These are phyloP conservation scores for Serendipita sp. DNA, from an alignment of 768 basidiomycete species.

Conservation along the genomic window DNA sequence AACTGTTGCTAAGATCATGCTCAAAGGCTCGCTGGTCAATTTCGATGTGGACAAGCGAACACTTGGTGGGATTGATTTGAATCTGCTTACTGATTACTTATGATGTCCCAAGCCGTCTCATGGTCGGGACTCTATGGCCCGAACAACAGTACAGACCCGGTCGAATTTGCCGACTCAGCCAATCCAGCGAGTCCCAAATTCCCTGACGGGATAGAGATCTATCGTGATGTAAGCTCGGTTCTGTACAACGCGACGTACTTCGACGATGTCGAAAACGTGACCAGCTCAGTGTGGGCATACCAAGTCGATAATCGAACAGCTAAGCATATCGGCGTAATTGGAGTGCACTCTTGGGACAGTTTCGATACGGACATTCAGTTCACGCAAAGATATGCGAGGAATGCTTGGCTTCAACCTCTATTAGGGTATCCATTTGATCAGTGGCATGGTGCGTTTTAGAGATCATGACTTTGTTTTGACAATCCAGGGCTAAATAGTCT, in stretches of 20 bases:
- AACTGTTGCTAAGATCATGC: no score
- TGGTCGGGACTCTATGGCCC: not conserved
- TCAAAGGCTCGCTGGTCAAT: no score
- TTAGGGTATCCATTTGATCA: not conserved
- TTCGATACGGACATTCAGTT: not conserved
- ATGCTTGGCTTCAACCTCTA: not conserved
- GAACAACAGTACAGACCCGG: not conserved
- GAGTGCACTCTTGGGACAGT: not conserved
- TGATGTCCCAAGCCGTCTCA: not conserved
- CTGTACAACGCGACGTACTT: not conserved
- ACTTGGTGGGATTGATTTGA: no score
- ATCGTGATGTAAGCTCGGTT: not conserved
- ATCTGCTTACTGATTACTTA: no score
- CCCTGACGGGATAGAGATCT: not conserved
- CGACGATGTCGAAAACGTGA: not conserved
- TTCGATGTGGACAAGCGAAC: no score
- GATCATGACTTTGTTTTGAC: no score
- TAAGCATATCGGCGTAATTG: not conserved
- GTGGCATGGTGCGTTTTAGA: not conserved
- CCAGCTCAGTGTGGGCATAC: not conserved
- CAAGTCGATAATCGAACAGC: not conserved
- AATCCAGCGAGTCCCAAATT: not conserved
- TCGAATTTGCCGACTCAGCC: not conserved
- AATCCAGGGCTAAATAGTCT: not conserved
- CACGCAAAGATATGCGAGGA: not conserved